A percentile compares a stretch with the other conserved stretches of the same genome.
Conservation (phyloP, 257 asterid genomes). For the Scutellaria baicalensis region DNA sequence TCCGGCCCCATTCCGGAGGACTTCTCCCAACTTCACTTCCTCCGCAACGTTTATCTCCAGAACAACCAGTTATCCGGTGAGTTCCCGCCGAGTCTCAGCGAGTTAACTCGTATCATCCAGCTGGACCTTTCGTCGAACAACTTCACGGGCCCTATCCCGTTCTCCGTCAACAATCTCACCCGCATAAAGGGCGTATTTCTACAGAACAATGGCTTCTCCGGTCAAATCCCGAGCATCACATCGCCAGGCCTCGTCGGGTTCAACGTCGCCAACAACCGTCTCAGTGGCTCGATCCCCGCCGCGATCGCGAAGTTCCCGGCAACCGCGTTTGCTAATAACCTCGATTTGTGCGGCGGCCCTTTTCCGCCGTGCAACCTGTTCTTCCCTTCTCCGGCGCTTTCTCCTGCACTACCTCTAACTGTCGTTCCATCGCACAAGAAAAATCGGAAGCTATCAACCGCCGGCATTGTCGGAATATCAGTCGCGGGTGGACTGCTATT, state of each 20-base stretch:
- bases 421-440: constrained; percentile 2
- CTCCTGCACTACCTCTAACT: constrained; percentile 31
- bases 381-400: constrained; percentile 70
- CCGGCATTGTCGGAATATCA: constrained; percentile 62
- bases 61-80: constrained; percentile 53
- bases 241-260: constrained; percentile 38
- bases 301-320: constrained; percentile 51
- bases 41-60: constrained; percentile 73
- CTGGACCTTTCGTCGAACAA: constrained; percentile 69
- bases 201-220: constrained; percentile 56
- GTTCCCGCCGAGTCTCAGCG: constrained; percentile 52
- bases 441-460: constrained; percentile 46
- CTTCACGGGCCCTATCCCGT: constrained; percentile 75
- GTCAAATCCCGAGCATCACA: constrained; percentile 71
- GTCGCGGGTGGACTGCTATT: constrained; percentile 46
- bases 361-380: constrained; percentile 79
- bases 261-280: constrained; percentile 55
- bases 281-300: constrained; percentile 84
- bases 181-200: constrained; percentile 63
- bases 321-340: constrained; percentile 62
- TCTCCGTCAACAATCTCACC: constrained; percentile 61
- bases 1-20: constrained; percentile 56
- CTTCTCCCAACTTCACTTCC: constrained; percentile 48
- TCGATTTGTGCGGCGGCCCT: constrained; percentile 77
- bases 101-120: constrained; percentile 61